Conservation (phyloP, 139 green algal species). For the Coelastrella sp. region DNA sequence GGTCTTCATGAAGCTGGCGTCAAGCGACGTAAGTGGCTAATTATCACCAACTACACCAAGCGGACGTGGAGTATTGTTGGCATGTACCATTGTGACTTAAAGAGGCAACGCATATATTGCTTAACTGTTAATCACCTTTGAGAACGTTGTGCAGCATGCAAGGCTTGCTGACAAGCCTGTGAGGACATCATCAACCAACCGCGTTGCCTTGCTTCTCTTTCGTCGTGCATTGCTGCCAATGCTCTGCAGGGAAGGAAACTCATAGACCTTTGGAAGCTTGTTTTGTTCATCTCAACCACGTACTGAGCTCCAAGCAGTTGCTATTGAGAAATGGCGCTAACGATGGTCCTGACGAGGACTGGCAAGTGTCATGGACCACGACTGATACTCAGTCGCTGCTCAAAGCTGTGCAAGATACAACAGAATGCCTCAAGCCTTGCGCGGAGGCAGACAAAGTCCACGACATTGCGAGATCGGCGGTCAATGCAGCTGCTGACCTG, state of each 20-base stretch:
- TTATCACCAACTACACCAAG: not conserved
- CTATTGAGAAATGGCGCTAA: not conserved
- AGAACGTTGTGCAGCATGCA: not conserved
- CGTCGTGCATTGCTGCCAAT: not conserved
- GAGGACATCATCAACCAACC: too few species aligned
- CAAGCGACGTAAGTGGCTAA: not conserved
- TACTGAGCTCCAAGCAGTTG: not conserved
- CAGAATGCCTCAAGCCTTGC: not conserved
- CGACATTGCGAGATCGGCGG: not conserved
- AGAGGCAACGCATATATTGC: not conserved
- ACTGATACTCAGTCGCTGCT: not conserved
- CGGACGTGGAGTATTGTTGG: not conserved
- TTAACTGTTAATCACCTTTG: not conserved
- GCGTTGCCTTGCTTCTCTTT: not conserved
- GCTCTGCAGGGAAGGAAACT: not conserved
- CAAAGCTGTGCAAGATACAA: not conserved
- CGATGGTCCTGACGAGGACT: conserved; percentile 13
- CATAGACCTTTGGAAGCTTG: not conserved
- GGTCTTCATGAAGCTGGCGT: not conserved
- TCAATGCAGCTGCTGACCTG: conserved; percentile 3
- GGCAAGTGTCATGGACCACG: conserved; percentile 10
- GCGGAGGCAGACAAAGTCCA: not conserved
- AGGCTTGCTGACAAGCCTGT: too few species aligned
- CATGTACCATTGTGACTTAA: not conserved
- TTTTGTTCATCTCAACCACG: not conserved